Evolutionary conservation across 2,329 filamentous ascomycete genomes (phyloP).

Genomic region (Apiospora rasikravindrae): DNA sequence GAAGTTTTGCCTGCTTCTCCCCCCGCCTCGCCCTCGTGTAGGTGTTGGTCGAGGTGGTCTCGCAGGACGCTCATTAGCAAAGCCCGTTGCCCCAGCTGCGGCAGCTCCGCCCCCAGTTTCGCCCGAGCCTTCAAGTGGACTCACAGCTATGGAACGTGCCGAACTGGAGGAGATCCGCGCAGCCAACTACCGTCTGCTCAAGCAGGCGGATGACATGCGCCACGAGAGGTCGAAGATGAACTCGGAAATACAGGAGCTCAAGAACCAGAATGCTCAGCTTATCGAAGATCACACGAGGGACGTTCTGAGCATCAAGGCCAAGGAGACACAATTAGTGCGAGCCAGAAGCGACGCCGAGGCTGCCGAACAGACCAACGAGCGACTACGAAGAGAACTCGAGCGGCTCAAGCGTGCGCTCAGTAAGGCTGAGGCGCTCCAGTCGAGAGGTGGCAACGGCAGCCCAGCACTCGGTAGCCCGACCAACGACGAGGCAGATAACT

Average conservation of each 20-base stretch:
- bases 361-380: constrained; percentile 84
- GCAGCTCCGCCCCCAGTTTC: constrained; percentile 57
- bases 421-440: constrained; percentile 55
- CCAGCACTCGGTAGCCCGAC: constrained; percentile 56
- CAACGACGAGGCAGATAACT: constrained; percentile 65
- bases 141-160: constrained; percentile 83
- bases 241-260: constrained; percentile 90
- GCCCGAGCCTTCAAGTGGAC: constrained; percentile 65
- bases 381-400: constrained; percentile 86
- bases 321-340: constrained; percentile 94
- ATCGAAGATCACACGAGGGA: constrained; percentile 98
- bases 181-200: constrained; percentile 78
- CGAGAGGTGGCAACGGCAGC: constrained; percentile 45
- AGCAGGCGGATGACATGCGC: constrained; percentile 79
- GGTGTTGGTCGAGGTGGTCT: constrained; percentile 80
- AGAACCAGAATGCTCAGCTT: constrained; percentile 94
- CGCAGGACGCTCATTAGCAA: constrained; percentile 82
- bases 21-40: constrained; percentile 64
- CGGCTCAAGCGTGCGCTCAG: constrained; percentile 86
- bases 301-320: constrained; percentile 95
- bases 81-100: constrained; percentile 64
- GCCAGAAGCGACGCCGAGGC: constrained; percentile 89
- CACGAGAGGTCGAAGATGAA: constrained; percentile 81
- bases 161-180: constrained; percentile 88
- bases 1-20: constrained; percentile 52